Base-by-base conservation (phyloP, 768 basidiomycete genomes). In the Lactarius trivialis region DNA sequence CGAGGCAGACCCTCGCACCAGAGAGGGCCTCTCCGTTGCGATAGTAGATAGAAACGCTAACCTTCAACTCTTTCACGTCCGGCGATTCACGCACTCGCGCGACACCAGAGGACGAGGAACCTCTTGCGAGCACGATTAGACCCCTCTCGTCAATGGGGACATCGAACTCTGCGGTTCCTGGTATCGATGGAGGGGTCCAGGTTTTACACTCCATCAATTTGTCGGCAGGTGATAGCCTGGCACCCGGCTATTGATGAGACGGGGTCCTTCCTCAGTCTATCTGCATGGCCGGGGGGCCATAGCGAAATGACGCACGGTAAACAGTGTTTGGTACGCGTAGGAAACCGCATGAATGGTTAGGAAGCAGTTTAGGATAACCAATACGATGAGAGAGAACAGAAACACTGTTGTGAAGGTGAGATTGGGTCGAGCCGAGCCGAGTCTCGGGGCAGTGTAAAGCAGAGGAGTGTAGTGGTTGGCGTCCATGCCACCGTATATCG, bases 21-120 rank as follows among this genome's bases (percentile, higher is more conserved):
- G 52, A 54, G 37, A 63, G 36, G 15, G n/a, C 61, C 45, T 48
- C 43, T 12, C 24, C 43, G 30, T 41, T 41, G 3, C 19, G 34
- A 55, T 8, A 48, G 19, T 62, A 33, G 12, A 24, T 56, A 6
- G n/a, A n/a, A 5, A 62, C 61, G 14, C 15, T 53, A 33, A 62
- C 15, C n/a, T 37, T 53, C 34, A 63, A n/a, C 24, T 58, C 52
- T 19, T 63, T 50, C 21, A 63, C 52, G 5, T 58, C 28, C 11
- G 34, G 2, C 5, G 57, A 58, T 33, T 58, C 33, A 26, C 43
- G 51, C 19, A 58, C 34, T 32, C 45, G 61, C n/a, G 54, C 57
- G 21, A 55, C 21, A 41, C 61, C 56, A 39, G 61, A 63, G 11
- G 56, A 45, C n/a, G 48, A 49, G 26, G 61, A 63, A 2, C 57